Conservation (phyloP, 2,329 filamentous ascomycete species). For the Beauveria medogensis region DNA sequence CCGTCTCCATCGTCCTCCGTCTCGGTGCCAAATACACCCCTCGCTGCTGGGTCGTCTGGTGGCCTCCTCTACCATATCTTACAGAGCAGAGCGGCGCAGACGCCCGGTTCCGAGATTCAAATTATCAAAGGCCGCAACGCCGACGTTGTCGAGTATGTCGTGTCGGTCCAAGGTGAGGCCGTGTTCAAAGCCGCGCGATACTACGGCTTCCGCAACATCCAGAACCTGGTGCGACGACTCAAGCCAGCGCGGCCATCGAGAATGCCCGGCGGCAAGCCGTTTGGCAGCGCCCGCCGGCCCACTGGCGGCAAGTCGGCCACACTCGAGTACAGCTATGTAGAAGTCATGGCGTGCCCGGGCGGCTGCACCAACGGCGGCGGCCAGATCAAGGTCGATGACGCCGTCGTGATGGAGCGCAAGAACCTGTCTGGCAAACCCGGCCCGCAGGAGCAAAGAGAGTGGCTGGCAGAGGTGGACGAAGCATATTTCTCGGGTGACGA, state of each 20-base stretch:
- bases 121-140: slow-evolving; percentile 73
- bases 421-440: slow-evolving; percentile 49
- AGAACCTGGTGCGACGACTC: slow-evolving; percentile 88
- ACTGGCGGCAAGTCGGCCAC: slow-evolving; percentile 31
- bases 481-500: slow-evolving; percentile 78
- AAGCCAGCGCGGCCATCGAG: slow-evolving; percentile 73
- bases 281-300: slow-evolving; percentile 46
- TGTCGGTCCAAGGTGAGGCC: slow-evolving; percentile 49
- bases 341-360: slow-evolving; percentile 99
- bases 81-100: slow-evolving; percentile 59
- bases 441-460: slow-evolving; percentile 75
- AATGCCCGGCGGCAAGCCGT: slow-evolving; percentile 66
- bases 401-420: slow-evolving; percentile 46
- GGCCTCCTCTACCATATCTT: slow-evolving; percentile 85
- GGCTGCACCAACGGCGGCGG: slow-evolving; percentile 97
- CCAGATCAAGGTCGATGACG: slow-evolving; percentile 85
- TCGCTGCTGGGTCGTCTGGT: slow-evolving; percentile 69
- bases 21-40: slow-evolving; percentile 33
- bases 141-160: slow-evolving; percentile 80
- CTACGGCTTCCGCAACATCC: slow-evolving; percentile 97
- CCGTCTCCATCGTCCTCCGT: neutral
- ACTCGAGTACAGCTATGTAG: slow-evolving; percentile 80
- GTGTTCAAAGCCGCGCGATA: slow-evolving; percentile 80
- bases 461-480: slow-evolving; percentile 76
- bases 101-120: slow-evolving; percentile 65